Evolutionary conservation across 2,329 filamentous ascomycete species (phyloP).

Genomic region (Hymenoscyphus fructigenus): DNA sequence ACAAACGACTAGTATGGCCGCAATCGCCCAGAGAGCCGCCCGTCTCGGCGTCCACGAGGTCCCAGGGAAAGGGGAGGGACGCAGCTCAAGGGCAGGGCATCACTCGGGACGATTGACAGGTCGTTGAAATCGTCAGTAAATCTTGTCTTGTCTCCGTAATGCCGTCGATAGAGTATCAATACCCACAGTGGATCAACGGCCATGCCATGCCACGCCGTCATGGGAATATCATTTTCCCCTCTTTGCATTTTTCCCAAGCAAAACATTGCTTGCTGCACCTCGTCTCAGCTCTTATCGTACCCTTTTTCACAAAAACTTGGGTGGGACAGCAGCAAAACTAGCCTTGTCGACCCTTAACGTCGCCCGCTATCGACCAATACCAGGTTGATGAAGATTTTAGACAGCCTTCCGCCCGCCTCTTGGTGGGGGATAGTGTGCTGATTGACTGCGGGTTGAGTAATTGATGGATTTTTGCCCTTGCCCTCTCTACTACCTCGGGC

Average conservation of each 20-base stretch:
- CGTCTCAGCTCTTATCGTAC: conserved; percentile 10
- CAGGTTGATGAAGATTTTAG: background rate
- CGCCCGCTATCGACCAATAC: conserved; percentile 12
- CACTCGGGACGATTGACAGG: background rate
- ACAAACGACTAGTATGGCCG: background rate
- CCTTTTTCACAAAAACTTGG: background rate
- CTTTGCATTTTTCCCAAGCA: background rate
- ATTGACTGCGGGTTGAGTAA: conserved; percentile 4
- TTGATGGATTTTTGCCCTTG: background rate
- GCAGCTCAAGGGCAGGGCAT: conserved; percentile 3
- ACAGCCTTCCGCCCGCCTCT: background rate
- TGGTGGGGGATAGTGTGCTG: background rate
- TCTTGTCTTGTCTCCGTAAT: background rate
- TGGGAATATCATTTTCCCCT: conserved; percentile 3
- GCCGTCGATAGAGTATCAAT: conserved; percentile 1
- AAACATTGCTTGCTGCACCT: conserved; percentile 4
- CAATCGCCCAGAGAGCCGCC: conserved; percentile 10
- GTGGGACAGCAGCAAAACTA: conserved; percentile 6
- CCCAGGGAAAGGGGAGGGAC: background rate
- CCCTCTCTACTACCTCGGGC: background rate
- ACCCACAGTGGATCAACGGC: conserved; percentile 3
- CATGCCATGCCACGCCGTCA: conserved; percentile 8
- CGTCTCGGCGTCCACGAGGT: conserved; percentile 7
- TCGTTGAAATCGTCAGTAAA: background rate
- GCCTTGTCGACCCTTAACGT: conserved; percentile 4